Evolutionary conservation across 768 basidiomycete species (phyloP).

Genomic region (Paxillus ammoniavirescens): DNA sequence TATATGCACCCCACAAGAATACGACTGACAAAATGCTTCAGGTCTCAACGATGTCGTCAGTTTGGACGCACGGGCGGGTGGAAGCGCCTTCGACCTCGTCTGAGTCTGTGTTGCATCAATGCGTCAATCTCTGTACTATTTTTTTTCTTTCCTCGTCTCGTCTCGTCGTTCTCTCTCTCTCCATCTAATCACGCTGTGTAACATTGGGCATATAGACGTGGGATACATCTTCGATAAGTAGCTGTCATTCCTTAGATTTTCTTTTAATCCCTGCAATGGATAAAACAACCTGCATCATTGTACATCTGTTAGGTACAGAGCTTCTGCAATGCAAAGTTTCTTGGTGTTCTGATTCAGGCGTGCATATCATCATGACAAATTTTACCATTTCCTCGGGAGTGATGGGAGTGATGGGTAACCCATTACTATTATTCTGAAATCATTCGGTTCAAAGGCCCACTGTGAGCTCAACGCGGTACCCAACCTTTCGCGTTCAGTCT

Average conservation of each 20-base stretch:
- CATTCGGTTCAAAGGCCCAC: too few species aligned
- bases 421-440: too few species aligned
- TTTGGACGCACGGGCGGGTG: conserved; percentile 58
- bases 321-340: too few species aligned
- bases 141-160: neutral
- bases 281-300: conserved; percentile 5
- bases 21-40: conserved; percentile 14
- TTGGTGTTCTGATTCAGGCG: too few species aligned
- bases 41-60: conserved; percentile 53
- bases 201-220: conserved; percentile 12
- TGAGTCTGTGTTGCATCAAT: conserved; percentile 23
- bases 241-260: conserved; percentile 20
- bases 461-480: too few species aligned
- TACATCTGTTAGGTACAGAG: too few species aligned
- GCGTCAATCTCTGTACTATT: neutral
- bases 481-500: too few species aligned
- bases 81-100: conserved; percentile 53
- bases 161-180: neutral
- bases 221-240: conserved; percentile 8
- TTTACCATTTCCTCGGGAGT: too few species aligned
- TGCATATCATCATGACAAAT: too few species aligned
- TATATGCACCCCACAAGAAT: neutral
- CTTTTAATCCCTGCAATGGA: conserved; percentile 22
- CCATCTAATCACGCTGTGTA: conserved; percentile 17
- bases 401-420: too few species aligned